Evolutionary conservation across 192 early-diverging fungal species (phyloP), one percentile per base, ranked within the genome.

Genomic region (Bifiguratus adelaidae): DNA sequence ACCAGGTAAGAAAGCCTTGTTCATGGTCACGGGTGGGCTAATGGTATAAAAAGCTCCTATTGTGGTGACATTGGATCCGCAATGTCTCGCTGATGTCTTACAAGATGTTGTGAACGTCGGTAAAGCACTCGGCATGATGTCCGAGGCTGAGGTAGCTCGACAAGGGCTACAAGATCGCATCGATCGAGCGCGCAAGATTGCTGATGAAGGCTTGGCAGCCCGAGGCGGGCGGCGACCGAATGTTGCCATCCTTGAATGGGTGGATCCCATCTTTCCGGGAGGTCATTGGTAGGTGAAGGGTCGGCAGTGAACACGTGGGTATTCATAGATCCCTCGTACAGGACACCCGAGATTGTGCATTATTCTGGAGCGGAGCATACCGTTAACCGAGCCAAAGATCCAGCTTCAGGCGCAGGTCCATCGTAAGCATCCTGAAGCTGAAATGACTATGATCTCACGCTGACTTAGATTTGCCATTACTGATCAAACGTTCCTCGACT

Each of bases 191-290:
- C 43, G 48, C 12, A 43, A 65, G 13, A 19, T 49, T 2, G 56
- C 49, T 2, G 26, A 27, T 4, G 29, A 58, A 28, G 50, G 23
- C 13, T 21, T 42, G 8, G 25, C 33, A 0, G 53, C 25, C 5
- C 45, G 51, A 30, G 61, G 53, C 9, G 57, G 63, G 6, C 30
- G 42, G 15, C 42, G 57, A 30, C 56, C 52, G 20, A 54, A 30
- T 16, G 68, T 70, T 32, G 61, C 58, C 46, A 71, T 74, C 50
- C 52, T 65, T 48, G 71, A 74, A 25, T 74, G 71, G 71, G 53
- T 56, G 11, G 69, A 56, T 18, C 71, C 71, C 15, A 65, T 74
- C n/a, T 74, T 56, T 41, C 44, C 60, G 15, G 71, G 64, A 3
- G 71, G 71, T 12, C 71, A 74, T 28, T 74, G 71, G 71, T 40